Evolutionary conservation across 305 asterid species (phyloP).

Genomic region (Fraxinus nigra): DNA sequence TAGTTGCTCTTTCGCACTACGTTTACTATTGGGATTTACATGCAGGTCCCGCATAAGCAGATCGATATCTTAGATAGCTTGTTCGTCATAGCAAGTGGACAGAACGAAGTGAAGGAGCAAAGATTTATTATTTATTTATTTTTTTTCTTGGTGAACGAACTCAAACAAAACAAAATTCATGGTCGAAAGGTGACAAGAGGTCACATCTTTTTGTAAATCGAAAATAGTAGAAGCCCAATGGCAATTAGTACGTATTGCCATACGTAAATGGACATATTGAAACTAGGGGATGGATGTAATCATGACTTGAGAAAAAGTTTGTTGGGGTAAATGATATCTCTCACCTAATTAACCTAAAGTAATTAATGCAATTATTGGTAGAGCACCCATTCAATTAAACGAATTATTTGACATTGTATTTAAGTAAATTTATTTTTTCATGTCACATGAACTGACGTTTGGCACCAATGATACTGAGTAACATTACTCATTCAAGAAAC

Average conservation of each 20-base stretch:
- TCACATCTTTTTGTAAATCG: neutral
- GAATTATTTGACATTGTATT: no score
- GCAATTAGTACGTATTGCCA: neutral
- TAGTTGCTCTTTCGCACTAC: neutral
- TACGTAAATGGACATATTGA: neutral
- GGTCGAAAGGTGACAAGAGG: neutral
- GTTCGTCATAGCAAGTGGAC: neutral
- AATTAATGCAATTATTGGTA: neutral
- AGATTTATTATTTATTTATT: neutral
- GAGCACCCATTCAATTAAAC: no score
- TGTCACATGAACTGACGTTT: no score
- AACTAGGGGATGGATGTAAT: neutral
- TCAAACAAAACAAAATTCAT: neutral
- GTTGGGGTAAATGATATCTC: neutral
- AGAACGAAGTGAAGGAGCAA: neutral
- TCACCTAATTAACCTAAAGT: neutral
- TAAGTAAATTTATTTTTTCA: no score
- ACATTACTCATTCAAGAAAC: neutral
- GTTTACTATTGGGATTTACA: neutral
- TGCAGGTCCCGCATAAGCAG: neutral
- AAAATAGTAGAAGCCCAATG: neutral
- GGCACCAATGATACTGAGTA: no score
- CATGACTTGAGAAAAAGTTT: neutral
- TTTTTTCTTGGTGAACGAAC: neutral
- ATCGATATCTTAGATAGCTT: neutral